phyloP scores from a whole-genome alignment of 2,329 filamentous ascomycete genomes.

The Aspergillus cejpii region DNA sequence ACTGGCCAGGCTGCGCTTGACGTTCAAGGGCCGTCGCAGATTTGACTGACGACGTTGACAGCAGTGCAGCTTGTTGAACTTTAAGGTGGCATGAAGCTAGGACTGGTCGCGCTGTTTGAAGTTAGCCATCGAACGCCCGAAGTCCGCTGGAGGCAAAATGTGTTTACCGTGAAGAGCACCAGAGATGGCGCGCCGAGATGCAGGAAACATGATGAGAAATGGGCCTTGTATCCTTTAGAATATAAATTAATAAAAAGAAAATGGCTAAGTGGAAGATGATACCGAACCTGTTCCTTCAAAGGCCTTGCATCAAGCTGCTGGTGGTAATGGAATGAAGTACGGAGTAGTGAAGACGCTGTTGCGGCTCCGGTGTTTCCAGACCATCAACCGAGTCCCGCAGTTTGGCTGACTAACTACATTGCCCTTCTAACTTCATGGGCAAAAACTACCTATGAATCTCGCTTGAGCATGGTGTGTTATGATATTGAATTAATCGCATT shows the following conservation, averaged over 20 bases:
- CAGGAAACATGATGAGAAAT: constrained; percentile 22
- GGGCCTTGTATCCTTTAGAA: background rate
- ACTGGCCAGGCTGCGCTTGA: constrained; percentile 27
- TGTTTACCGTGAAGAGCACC: constrained; percentile 26
- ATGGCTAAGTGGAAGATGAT: background rate
- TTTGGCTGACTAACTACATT: background rate
- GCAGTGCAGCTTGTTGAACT: constrained; percentile 32
- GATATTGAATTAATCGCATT: no score
- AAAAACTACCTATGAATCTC: no score
- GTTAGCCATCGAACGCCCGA: constrained; percentile 17
- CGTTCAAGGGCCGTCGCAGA: constrained; percentile 40
- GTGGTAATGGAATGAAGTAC: background rate
- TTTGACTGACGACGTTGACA: constrained; percentile 41
- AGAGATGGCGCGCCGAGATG: constrained; percentile 22
- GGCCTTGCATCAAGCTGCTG: background rate
- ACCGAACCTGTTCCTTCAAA: background rate
- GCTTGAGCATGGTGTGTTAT: no score
- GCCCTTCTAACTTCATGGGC: no score
- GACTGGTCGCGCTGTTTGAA: constrained; percentile 23
- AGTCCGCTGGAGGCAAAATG: background rate
- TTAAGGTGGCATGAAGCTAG: constrained; percentile 29
- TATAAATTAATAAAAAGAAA: background rate
- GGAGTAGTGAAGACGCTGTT: background rate
- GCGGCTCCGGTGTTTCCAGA: background rate
- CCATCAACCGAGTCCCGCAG: background rate